A percentile compares a stretch with the other conserved stretches of the same genome.
Evolutionary conservation across 768 basidiomycete species (phyloP).

Genomic region (Cyclocybe cylindracea): DNA sequence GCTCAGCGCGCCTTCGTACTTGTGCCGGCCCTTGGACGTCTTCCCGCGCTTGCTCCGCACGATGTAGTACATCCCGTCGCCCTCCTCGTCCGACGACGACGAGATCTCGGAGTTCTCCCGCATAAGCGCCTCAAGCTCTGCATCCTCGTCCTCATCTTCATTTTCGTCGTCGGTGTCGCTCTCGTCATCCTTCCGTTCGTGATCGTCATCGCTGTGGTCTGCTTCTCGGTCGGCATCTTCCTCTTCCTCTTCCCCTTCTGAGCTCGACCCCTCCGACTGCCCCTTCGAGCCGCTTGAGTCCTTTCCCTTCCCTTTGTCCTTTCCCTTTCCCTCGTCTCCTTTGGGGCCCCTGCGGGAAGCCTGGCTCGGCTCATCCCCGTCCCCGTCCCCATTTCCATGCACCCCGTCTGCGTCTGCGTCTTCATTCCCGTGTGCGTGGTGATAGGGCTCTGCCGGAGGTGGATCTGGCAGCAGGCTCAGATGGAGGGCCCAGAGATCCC

Average conservation of each 20-base stretch:
- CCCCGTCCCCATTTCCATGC: not conserved
- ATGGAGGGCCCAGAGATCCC: slow-evolving; percentile 81
- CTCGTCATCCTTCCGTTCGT: slow-evolving; percentile 16
- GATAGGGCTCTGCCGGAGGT: slow-evolving; percentile 61
- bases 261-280: not conserved
- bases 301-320: slow-evolving; percentile 5
- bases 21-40: slow-evolving; percentile 15
- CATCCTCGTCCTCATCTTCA: slow-evolving; percentile 23
- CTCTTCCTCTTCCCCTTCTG: slow-evolving; percentile 4
- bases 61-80: slow-evolving; percentile 20
- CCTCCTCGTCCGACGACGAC: slow-evolving; percentile 34
- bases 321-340: not conserved
- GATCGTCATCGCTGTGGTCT: slow-evolving; percentile 15
- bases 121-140: slow-evolving; percentile 43
- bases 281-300: slow-evolving; percentile 7
- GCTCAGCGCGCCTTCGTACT: slow-evolving; percentile 41
- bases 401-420: slow-evolving; percentile 7
- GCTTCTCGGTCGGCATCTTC: slow-evolving; percentile 16
- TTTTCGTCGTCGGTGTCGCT: slow-evolving; percentile 8
- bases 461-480: slow-evolving; percentile 62
- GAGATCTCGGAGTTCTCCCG: slow-evolving; percentile 44
- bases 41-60: slow-evolving; percentile 9
- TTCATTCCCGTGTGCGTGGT: slow-evolving; percentile 37
- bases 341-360: too few species aligned
- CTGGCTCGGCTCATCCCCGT: slow-evolving; percentile 1